Evolutionary conservation across 1,284 basidiomycete genomes (phyloP).

Genomic region (Fomitopsis palustris): DNA sequence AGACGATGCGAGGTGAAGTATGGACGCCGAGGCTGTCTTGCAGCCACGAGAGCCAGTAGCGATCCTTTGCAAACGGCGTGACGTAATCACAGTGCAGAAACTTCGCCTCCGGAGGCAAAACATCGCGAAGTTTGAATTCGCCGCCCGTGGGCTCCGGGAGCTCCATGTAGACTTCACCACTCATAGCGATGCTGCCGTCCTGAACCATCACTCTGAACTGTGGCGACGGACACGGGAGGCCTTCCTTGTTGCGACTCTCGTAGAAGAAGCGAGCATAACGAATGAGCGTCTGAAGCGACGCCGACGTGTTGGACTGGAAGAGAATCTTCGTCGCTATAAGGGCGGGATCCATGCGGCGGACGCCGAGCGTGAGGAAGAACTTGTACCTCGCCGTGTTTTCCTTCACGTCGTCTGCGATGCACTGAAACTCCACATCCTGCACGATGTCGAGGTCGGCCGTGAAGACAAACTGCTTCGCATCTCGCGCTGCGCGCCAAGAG

Average conservation of each 20-base stretch:
- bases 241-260: neutral
- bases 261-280: neutral
- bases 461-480: neutral
- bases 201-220: neutral
- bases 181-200: neutral
- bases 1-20: neutral
- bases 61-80: neutral
- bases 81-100: neutral
- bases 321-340: neutral
- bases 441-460: neutral
- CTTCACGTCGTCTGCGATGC: neutral
- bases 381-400: neutral
- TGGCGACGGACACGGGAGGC: neutral
- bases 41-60: neutral
- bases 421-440: neutral
- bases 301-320: neutral
- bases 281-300: neutral
- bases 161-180: neutral
- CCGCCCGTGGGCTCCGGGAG: neutral
- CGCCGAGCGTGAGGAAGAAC: neutral
- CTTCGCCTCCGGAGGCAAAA: neutral
- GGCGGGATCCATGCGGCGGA: neutral
- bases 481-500: neutral
- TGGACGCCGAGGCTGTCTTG: neutral
- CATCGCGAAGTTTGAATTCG: slow-evolving; percentile 1